Base-by-base conservation (phyloP, 208 protist species). In the Endotrypanum monterogeii region DNA sequence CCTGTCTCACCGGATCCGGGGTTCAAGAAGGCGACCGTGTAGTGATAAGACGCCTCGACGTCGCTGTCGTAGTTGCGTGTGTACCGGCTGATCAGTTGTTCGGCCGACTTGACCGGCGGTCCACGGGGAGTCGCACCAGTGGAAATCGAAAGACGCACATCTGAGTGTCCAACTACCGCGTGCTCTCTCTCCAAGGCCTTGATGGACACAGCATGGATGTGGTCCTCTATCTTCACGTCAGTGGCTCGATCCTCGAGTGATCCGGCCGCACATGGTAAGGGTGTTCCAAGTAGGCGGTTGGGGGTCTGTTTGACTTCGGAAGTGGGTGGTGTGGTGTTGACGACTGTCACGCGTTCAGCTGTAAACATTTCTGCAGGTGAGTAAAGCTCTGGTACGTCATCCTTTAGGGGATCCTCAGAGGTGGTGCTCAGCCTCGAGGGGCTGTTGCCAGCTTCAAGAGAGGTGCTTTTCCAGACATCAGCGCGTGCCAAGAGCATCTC, bases 1-100 rank as follows among this genome's bases (percentile, higher is more conserved):
- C 51, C 68, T 16, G 63, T 60, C 46, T 96, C 89, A 41, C 92
- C 92, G 0, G 92, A 90, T 35, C 50, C 9, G 48, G 87, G 86
- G 76, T 96, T 96, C 41, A 96, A 81, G 66, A 96, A 68, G 30
- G 83, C 88, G 28, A 89, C 32, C 6, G 90, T 87, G 67, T 94
- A 79, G 8, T 90, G 70, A 41, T 82, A 85, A 23, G 74, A 75
- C 52, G 76, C 69, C 70, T 80, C 76, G 39, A 80, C 76, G 5
- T 62, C 63, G 63, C 76, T 55, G 76, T 73, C 61, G 76, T 80
- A 80, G 48, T 48, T 5, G 12, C 48, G 39, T 18, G 55, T 32
- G 63, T 80, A 80, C 46, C 61, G 70, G 28, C 30, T 1, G 39
- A 80, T 80, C 6, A 80, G 41, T 48, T 70, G 41, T 30, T 41